A percentile compares a stretch with the other conserved stretches of the same genome.
Evolutionary conservation across 2,329 filamentous ascomycete species (phyloP).

Genomic region (Chrysoporthe cubensis): DNA sequence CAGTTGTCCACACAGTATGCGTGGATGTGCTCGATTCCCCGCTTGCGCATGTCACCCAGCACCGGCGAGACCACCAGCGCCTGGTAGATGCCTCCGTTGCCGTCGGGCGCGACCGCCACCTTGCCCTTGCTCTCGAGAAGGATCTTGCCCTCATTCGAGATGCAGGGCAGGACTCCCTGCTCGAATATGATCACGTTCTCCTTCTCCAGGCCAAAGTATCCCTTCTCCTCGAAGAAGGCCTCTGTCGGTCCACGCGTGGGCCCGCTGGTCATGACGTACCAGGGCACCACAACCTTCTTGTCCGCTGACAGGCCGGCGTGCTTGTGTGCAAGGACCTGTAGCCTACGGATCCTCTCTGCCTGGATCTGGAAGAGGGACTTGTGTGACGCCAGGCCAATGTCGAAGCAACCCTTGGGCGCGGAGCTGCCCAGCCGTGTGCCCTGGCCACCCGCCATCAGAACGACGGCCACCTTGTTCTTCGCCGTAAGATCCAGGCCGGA

Average conservation of each 20-base stretch:
- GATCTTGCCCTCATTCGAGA: slow-evolving; percentile 97
- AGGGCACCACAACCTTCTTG: slow-evolving; percentile 73
- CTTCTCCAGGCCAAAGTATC: slow-evolving; percentile 86
- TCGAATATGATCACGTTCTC: slow-evolving; percentile 93
- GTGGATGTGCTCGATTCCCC: slow-evolving; percentile 93
- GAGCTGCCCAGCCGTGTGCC: slow-evolving; percentile 93
- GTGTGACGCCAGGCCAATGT: slow-evolving; percentile 89
- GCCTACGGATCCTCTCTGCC: slow-evolving; percentile 87
- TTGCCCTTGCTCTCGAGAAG: slow-evolving; percentile 87
- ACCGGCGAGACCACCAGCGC: slow-evolving; percentile 81
- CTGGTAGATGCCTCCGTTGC: slow-evolving; percentile 96
- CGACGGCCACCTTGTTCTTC: slow-evolving; percentile 78
- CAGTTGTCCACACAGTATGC: slow-evolving; percentile 99
- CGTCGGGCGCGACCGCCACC: slow-evolving; percentile 93
- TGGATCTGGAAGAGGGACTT: slow-evolving; percentile 99
- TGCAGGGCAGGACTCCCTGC: slow-evolving; percentile 94
- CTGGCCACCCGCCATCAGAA: slow-evolving; percentile 96
- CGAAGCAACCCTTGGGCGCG: slow-evolving; percentile 94
- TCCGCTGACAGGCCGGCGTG: slow-evolving; percentile 57
- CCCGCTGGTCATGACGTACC: slow-evolving; percentile 99
- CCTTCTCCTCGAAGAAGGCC: slow-evolving; percentile 86
- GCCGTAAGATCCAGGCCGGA: slow-evolving; percentile 79
- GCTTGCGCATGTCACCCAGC: slow-evolving; percentile 83
- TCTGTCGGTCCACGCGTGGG: slow-evolving; percentile 92
- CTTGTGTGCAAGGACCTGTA: slow-evolving; percentile 79